Conservation (phyloP, 2,329 filamentous ascomycete species). For the Diaporthe sp. region DNA sequence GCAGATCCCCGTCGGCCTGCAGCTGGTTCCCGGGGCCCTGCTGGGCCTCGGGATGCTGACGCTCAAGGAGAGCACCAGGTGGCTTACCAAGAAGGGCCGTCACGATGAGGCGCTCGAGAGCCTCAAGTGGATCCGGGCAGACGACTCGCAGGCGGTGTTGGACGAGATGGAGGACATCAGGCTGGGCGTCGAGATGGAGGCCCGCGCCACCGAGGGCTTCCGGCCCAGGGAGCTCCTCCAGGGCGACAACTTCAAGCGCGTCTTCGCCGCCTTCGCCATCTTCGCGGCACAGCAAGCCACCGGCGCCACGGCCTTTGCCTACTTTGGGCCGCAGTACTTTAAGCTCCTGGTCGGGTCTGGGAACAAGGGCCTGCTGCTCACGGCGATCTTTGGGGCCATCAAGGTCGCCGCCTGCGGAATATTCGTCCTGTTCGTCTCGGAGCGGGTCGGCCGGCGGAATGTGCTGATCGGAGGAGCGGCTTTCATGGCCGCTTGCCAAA, state of each 20-base stretch:
- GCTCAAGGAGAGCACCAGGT: conserved; percentile 63
- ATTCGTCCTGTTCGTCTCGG: conserved; percentile 68
- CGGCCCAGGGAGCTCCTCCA: conserved; percentile 59
- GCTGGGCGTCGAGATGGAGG: conserved; percentile 60
- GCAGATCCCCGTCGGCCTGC: conserved; percentile 69
- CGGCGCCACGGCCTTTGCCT: conserved; percentile 67
- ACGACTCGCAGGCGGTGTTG: conserved; percentile 51
- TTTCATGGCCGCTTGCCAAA: conserved; percentile 61
- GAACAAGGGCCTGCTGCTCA: conserved; percentile 61
- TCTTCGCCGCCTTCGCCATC: conserved; percentile 59
- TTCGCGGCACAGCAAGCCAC: conserved; percentile 68
- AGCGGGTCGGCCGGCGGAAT: conserved; percentile 59
- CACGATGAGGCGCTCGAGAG: conserved; percentile 61
- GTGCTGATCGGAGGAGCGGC: conserved; percentile 58
- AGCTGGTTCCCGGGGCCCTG: conserved; percentile 61
- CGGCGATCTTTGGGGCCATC: conserved; percentile 66
- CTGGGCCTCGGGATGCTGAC: conserved; percentile 64
- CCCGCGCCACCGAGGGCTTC: conserved; percentile 59
- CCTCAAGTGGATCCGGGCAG: conserved; percentile 65
- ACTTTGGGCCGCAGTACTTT: conserved; percentile 70
- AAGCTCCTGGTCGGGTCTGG: conserved; percentile 62
- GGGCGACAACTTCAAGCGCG: conserved; percentile 58
- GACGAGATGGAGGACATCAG: conserved; percentile 66
- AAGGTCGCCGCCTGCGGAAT: conserved; percentile 64
- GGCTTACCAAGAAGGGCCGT: conserved; percentile 62